Evolutionary conservation across 768 basidiomycete species (phyloP), one percentile per base, ranked within the genome.

Genomic region (Auriculariales sp.): DNA sequence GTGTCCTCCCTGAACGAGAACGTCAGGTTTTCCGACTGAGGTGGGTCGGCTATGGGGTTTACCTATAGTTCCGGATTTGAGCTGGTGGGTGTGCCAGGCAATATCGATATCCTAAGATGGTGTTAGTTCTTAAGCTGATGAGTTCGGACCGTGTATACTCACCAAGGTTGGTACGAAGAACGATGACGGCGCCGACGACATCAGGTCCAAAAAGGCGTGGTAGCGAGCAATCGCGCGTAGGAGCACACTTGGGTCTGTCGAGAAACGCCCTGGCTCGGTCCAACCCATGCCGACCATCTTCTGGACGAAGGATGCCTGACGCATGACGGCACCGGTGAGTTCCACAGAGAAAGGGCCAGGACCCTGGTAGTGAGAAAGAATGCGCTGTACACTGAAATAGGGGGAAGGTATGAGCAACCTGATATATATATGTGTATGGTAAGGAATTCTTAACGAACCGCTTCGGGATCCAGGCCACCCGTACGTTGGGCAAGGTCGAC

Each of bases 11-110:
- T 29, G 42, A 47, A 25, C 25, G 34, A 51, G 11, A 25, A 15
- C 19, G n/a, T n/a, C n/a, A n/a, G n/a, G n/a, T n/a, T n/a, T n/a
- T n/a, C n/a, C n/a, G n/a, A n/a, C n/a, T n/a, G n/a, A n/a, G n/a
- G n/a, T n/a, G n/a, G n/a, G n/a, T n/a, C n/a, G n/a, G n/a, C n/a
- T n/a, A n/a, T n/a, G n/a, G n/a, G n/a, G n/a, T n/a, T n/a, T 52
- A 45, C 3, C 59, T 56, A 55, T 84, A 84, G 66, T 63, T 2
- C 49, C 52, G 0, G 68, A 67, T 58, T 71, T 65, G 4, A 84
- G 68, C 54, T 83, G 82, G 51, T 85, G 81, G 0, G 80, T 81
- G 54, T 87, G 83, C 82, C 83, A 84, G 3, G 71, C 75, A 17
- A 87, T 66, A 54, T 85, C 83, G 31, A 86, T 82, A 53, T 84